Conservation (phyloP, 169 alveolate species). For the Plasmodium fragile region DNA sequence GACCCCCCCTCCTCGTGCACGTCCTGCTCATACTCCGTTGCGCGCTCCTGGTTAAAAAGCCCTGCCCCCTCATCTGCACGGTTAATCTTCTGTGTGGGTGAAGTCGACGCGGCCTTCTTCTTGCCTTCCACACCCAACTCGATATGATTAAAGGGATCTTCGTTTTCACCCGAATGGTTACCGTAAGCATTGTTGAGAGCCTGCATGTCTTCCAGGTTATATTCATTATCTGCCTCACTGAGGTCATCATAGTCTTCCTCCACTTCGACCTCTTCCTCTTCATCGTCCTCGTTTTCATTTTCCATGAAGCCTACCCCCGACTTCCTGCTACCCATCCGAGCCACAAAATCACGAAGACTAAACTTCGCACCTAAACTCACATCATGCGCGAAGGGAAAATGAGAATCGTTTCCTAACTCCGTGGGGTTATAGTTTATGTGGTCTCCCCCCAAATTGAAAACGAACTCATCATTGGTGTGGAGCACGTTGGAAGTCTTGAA, state of each 20-base stretch:
- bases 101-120: not conserved
- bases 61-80: not conserved
- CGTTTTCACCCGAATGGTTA: not conserved
- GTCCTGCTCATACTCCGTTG: not conserved
- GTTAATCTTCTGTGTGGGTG: not conserved
- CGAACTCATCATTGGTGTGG: not conserved
- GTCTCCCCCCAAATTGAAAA: not conserved
- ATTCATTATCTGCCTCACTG: not conserved
- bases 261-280: conserved; percentile 1
- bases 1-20: not conserved
- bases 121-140: not conserved
- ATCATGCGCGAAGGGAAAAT: not conserved
- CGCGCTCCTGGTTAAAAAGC: not conserved
- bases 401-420: not conserved
- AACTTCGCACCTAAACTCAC: not conserved
- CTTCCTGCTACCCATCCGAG: not conserved
- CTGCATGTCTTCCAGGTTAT: not conserved
- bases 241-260: not conserved
- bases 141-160: not conserved
- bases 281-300: not conserved
- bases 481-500: not conserved
- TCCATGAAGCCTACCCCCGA: not conserved
- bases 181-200: not conserved
- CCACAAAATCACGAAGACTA: not conserved
- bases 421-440: not conserved